phyloP scores from a whole-genome alignment of 768 basidiomycete species.

The Lactarius pseudohatsudake region DNA sequence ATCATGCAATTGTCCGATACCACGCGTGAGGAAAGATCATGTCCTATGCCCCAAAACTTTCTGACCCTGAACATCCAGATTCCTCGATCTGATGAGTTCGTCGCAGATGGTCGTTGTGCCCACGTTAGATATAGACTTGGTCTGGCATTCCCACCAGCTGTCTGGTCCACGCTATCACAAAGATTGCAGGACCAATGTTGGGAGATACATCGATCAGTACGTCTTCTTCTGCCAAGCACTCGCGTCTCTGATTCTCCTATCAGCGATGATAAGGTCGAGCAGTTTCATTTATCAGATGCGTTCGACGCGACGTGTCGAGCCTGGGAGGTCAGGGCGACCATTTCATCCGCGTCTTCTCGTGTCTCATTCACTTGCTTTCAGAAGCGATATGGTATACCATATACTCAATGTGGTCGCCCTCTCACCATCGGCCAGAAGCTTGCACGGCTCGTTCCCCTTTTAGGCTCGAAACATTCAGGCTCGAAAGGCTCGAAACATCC shows the following conservation, averaged over 20 bases:
- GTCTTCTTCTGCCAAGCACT: not conserved
- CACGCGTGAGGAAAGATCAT: conserved; percentile 47
- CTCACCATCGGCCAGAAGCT: conserved; percentile 45
- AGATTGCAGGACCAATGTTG: conserved; percentile 45
- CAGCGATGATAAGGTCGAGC: conserved; percentile 54
- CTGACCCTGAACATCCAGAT: conserved; percentile 35
- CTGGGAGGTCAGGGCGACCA: conserved; percentile 41
- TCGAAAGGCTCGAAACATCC: conserved; percentile 21
- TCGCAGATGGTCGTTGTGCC: conserved; percentile 52
- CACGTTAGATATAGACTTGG: conserved; percentile 73
- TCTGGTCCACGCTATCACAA: conserved; percentile 45
- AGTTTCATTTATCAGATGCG: conserved; percentile 42
- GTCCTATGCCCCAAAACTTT: not conserved
- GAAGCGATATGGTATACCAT: conserved; percentile 50
- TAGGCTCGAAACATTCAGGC: conserved; percentile 11
- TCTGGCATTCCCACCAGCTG: conserved; percentile 76
- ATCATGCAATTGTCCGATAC: conserved; percentile 55
- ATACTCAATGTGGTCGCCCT: conserved; percentile 62
- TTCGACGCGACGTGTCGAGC: conserved; percentile 53
- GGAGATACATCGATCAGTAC: conserved; percentile 56
- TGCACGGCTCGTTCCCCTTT: conserved; percentile 34
- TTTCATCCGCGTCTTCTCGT: not conserved
- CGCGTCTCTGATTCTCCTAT: conserved; percentile 1
- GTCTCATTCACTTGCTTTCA: conserved; percentile 25
- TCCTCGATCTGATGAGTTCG: conserved; percentile 55